A percentile compares a stretch with the other conserved stretches of the same genome.
Conservation (phyloP, 352 stramenopile genomes). For the Phytopythium delawarense region DNA sequence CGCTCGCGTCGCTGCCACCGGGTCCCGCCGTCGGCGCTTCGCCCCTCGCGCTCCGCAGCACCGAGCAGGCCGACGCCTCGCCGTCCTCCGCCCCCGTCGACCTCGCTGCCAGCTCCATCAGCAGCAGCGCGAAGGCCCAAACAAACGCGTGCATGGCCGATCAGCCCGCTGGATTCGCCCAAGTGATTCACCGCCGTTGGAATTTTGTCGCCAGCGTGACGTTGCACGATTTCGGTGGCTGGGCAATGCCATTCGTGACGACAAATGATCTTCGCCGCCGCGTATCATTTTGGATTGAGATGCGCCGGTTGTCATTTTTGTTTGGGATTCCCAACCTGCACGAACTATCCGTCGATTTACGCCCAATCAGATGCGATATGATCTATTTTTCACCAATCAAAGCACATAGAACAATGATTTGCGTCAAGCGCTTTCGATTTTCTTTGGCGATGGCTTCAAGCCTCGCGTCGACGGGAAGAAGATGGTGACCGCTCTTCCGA, state of each 20-base stretch:
- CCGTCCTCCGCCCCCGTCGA: neutral
- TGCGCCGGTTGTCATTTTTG: neutral
- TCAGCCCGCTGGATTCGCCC: neutral
- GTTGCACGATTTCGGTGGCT: no score
- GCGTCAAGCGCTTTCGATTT: neutral
- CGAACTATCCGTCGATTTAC: neutral
- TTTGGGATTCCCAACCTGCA: neutral
- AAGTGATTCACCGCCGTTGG: neutral
- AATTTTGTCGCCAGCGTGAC: neutral
- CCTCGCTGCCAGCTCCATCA: neutral
- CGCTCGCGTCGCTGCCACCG: neutral
- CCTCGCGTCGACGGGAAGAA: neutral
- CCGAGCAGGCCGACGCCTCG: neutral
- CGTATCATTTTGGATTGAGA: neutral
- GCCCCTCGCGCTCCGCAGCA: neutral
- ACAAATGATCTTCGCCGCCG: neutral
- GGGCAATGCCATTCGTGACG: neutral
- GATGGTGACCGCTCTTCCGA: neutral
- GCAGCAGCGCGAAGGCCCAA: neutral
- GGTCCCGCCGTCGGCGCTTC: neutral
- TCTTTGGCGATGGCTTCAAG: neutral
- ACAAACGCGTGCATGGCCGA: neutral
- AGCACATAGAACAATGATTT: neutral
- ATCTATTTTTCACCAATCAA: conserved; percentile 15
- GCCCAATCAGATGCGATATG: conserved; percentile 9